Base-by-base conservation (phyloP, 441 rosid species). In the Corymbia calophylla region DNA sequence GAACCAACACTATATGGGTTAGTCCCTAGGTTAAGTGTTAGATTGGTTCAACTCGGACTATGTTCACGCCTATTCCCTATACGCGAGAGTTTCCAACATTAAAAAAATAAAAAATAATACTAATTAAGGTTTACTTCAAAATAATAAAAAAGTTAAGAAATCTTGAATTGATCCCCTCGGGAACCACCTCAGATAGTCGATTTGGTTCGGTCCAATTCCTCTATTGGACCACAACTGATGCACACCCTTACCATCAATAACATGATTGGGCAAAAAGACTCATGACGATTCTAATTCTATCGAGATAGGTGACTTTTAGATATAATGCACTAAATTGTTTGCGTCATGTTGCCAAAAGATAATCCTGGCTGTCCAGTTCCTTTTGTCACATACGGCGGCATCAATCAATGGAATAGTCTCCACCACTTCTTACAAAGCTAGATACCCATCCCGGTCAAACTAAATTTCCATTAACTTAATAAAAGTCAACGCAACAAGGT, bases 231-330 rank as follows among this genome's bases (percentile, higher is more conserved):
- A 17, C 1, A 3, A 54, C 56, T 1, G 19, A 54, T 54, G 21
- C 8, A 7, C 56, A 54, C 56, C 56, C 56, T 21, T 54, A 54
- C 19, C 18, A 58, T 12, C 27, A 19, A 39, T 48, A 19, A 70
- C 14, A 2, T 18, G 14, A 31, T 70, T 35, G 49, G 29, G 16
- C 49, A 73, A 6, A 19, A 73, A 35, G 3, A 16, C 9, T 21
- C 5, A 8, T 12, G 29, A 2, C 9, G 0, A 3, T 73, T 23
- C 3, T 1, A 4, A 35, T 35, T 10, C 29, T 27, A 11, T 19
- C 5, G 1, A 19, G 16, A 11, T 0, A 3, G 29, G 82, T 6
- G 49, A 3, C 21, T 73, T 21, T 21, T 3, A 16, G 11, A 35
- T 39, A 73, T 39, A 21, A 35, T 39, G 21, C 1, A 7, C 35